Base-by-base conservation (phyloP, 1,284 basidiomycete genomes). In the Sanghuangporus baumii region DNA sequence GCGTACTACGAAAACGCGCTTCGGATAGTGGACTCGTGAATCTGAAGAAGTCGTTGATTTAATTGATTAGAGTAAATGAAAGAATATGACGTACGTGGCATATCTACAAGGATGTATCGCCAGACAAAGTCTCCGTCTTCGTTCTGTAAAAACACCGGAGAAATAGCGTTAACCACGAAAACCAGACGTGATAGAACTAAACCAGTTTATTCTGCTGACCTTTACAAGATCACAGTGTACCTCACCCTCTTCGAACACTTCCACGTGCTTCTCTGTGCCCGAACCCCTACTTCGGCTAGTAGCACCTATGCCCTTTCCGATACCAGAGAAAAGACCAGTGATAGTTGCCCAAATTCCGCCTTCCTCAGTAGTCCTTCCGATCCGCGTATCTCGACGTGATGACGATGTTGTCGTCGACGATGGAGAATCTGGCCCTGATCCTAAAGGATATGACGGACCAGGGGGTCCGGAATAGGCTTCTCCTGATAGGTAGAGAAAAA, bases 211-310 rank as follows among this genome's bases (percentile, higher is more conserved):
- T 48, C 18, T 36, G 31, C 83, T 62, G 73, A 90, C 89, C 78
- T 83, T 84, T 65, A 91, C 77, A 50, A 91, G 77, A 73, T 89
- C 86, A 11, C 85, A 90, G 71, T 92, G 90, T 7, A 89, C 88
- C 68, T 92, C 89, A 11, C 90, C 89, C 67, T 91, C 89, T 18
- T 79, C 84, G 72, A 80, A 89, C 20, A 54, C 16, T n/a, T 61
- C 56, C 7, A 34, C 59, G 18, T 51, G 37, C 12, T 51, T 43
- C 47, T 59, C 41, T 23, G 40, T 16, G 12, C 38, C 34, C 2
- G 46, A 38, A 7, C 56, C 40, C 4, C 46, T 38, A 6, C 31
- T 74, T 48, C 64, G 47, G 62, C 67, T 54, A 16, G 72, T 67
- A n/a, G 71, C 66, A 60, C 74, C 70, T 60, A 72, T 74, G 12